Evolutionary conservation across 176 grass and related monocot genomes (phyloP), one percentile per base, ranked within the genome.

Genomic region (Coix lacrymajobi): DNA sequence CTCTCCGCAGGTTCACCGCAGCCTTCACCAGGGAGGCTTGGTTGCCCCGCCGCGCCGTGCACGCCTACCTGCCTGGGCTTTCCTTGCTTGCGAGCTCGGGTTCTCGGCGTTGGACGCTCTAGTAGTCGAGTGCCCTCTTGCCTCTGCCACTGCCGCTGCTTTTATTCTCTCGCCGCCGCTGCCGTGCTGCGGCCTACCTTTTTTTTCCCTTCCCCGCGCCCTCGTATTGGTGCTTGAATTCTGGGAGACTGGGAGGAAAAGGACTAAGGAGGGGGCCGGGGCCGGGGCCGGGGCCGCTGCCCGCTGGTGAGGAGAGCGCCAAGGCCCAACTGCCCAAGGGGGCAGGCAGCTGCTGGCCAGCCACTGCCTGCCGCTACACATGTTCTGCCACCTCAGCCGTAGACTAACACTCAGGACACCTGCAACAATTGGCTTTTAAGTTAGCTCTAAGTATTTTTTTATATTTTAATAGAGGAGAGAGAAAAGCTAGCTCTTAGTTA

Each of bases 181-280:
- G 83, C 72, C 49, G 45, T 31, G 13, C 36, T 17, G 68, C 39
- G 39, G 9, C 75, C 75, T 63, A 69, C 78, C 16, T 28, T 17
- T 49, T 14, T 30, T 54, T 66, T 79, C 36, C 60, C 16, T 14
- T 11, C 60, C n/a, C n/a, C n/a, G n/a, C 36, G 15, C 40, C 88
- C 84, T 83, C 31, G 39, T 74, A 60, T 87, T 74, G 79, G 40
- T 87, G 88, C 88, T 69, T 83, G 88, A 79, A 83, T 69, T 69
- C 10, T 74, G 88, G 74, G 67, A n/a, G 34, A 16, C 16, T 72
- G 79, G 56, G 57, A 26, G 28, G 22, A 17, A 17, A n/a, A 17
- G 49, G 48, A n/a, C n/a, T 19, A 4, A 43, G 39, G 11, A 45
- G 43, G 16, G 51, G 4, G n/a, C n/a, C n/a, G n/a, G n/a, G n/a